phyloP scores from a whole-genome alignment of 2,329 filamentous ascomycete genomes.

The Aspergillus aculeatus region DNA sequence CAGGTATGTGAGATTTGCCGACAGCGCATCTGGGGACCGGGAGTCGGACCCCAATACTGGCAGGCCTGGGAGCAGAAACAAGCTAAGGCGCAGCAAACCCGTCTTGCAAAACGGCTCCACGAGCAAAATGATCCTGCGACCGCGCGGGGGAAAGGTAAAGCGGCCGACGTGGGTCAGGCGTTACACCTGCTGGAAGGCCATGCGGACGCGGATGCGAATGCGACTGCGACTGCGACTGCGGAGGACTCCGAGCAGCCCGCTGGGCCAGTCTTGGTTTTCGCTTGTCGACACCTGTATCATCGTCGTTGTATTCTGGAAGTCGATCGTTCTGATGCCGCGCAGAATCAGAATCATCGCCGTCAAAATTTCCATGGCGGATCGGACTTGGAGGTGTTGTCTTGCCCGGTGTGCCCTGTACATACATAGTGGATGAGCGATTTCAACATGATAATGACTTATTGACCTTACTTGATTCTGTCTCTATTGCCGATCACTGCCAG shows the following conservation, averaged over 20 bases:
- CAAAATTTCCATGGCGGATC: constrained; percentile 22
- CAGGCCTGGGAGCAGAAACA: constrained; percentile 72
- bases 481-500: background rate
- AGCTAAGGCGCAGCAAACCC: constrained; percentile 32
- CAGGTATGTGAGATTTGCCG: constrained; percentile 87
- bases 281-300: constrained; percentile 52
- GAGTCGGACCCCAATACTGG: constrained; percentile 73
- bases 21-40: constrained; percentile 82
- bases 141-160: constrained; percentile 42
- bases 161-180: constrained; percentile 26
- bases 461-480: constrained; percentile 4
- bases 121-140: constrained; percentile 27
- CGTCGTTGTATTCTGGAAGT: constrained; percentile 43
- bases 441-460: constrained; percentile 5
- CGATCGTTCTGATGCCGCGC: background rate
- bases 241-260: constrained; percentile 9
- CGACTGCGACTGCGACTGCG: background rate
- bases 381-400: constrained; percentile 25
- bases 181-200: constrained; percentile 16
- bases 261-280: constrained; percentile 45
- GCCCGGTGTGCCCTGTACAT: constrained; percentile 40
- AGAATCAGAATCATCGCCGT: background rate
- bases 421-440: constrained; percentile 31
- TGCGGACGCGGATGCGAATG: constrained; percentile 5
- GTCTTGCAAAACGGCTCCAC: constrained; percentile 30